Evolutionary conservation across 1,139 yeast genomes (phyloP).

Genomic region (Kodamaea sp.): DNA sequence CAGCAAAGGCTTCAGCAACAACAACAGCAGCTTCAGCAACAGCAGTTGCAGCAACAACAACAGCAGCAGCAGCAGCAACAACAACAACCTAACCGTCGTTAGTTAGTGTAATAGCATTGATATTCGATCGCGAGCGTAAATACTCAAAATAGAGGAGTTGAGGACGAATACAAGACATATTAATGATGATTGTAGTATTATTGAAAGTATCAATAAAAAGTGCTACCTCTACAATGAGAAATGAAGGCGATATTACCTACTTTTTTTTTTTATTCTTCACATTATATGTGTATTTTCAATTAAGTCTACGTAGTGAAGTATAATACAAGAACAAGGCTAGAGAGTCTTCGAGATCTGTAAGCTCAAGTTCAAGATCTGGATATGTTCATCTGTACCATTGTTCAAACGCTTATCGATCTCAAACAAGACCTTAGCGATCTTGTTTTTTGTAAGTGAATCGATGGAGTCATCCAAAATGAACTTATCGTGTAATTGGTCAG

Average conservation of each 20-base stretch:
- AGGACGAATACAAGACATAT: too few relatives aligned
- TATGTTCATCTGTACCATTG: constrained; percentile 89
- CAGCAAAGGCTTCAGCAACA: constrained; percentile 12
- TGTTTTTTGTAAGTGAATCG: constrained; percentile 58
- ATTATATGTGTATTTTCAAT: too few relatives aligned
- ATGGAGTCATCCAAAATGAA: constrained; percentile 61
- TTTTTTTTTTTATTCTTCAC: too few relatives aligned
- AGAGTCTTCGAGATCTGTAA: constrained; percentile 52
- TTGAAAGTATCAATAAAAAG: too few relatives aligned
- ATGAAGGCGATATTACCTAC: too few relatives aligned
- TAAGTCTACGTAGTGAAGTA: too few relatives aligned
- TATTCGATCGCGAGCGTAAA: too few relatives aligned
- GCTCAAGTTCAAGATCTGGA: constrained; percentile 74
- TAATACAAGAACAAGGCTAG: too few relatives aligned
- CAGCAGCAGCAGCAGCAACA: constrained; percentile 12
- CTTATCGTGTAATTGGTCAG: constrained; percentile 78
- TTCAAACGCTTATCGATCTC: constrained; percentile 74
- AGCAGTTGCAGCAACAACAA: constrained; percentile 11
- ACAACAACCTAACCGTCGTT: constrained; percentile 3
- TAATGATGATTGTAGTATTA: too few relatives aligned
- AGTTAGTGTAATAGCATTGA: too few relatives aligned
- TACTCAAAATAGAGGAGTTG: too few relatives aligned
- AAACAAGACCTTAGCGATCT: constrained; percentile 64
- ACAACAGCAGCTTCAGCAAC: constrained; percentile 13
- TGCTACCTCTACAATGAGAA: too few relatives aligned